Base-by-base conservation (phyloP, 2,329 filamentous ascomycete species). In the Apiospora hydei region DNA sequence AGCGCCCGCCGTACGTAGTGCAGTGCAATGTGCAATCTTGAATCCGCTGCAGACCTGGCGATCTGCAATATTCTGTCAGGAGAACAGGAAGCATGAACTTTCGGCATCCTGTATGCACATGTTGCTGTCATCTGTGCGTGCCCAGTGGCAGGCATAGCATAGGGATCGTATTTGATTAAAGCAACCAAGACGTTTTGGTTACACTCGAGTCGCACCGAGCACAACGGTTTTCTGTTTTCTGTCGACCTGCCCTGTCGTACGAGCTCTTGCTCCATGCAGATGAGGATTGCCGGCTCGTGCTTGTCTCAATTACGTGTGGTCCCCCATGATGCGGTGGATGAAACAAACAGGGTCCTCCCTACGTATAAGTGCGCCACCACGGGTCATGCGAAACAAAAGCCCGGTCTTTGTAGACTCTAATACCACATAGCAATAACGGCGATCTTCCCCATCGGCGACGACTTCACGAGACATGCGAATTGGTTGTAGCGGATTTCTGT, bases 331-430 rank as follows among this genome's bases (percentile, higher is more conserved):
- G 57, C 34, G 18, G 57, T 34, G 57, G 30, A 38, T 64, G 57
- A 41, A 64, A 64, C 57, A 64, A 41, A 64, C 18, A 38, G 21
- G 57, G 57, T n/a, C 34, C 21, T 38, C 30, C 34, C 57, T 64
- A 64, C 34, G 57, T 41, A 34, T 64, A 64, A 64, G 57, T 41
- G 34, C 34, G 57, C 57, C 57, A 61, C 53, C 53, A 61, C 16
- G 30, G 16, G 14, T n/a, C 30, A 61, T 61, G 30, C 30, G 53
- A 61, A 61, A 61, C 53, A 38, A 61, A 38, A 34, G 26, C 18
- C 24, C 16, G 10, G 30, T 21, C 26, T 34, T 61, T 8, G 26
- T 61, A 34, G 26, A 38, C 53, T 34, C 30, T 30, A 21, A 11
- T 47, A 47, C 18, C 8, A n/a, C 46, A 21, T 14, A 34, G 30